Evolutionary conservation across 2,329 filamentous ascomycete species (phyloP), one percentile per base, ranked within the genome.

Genomic region (Annulohypoxylon truncatum): DNA sequence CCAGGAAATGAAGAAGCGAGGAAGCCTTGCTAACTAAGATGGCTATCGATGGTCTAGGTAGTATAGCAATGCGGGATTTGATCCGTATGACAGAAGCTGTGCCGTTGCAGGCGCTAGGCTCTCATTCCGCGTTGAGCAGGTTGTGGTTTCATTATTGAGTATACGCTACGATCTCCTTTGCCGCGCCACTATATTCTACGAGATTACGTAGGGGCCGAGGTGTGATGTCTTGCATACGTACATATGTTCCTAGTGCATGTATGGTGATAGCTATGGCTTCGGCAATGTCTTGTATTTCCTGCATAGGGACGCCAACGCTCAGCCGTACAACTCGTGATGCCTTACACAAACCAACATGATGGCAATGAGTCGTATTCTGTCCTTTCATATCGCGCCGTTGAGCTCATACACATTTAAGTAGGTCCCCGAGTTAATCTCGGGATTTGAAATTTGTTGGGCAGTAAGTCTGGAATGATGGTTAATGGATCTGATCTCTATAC

Each of bases 311-410:
- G 33, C 29, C 38, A 58, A 42, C 24, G 18, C 13, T 12, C 48
- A 48, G 24, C 54, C 48, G 54, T 50, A 59, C 54, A 48, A 26
- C 12, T 54, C 40, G 54, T 24, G 31, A 59, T 48, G 22, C 33
- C 35, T 18, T 33, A 44, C 24, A 20, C 20, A 31, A 13, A 44
- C 8, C 22, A 26, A 12, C 22, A 1, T 22, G 9, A 31, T 12
- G 26, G 40, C 7, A 31, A n/a, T n/a, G n/a, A 46, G 15, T 29
- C 8, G 3, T 7, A 26, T 56, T 12, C 26, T 20, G 29, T n/a
- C 24, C 5, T 38, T 35, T 38, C 22, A 18, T 13, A 8, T 51
- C 7, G 24, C 18, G 47, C 20, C 33, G 22, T 8, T 18, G 31
- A 52, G 31, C 29, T 40, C 8, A 52, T 40, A 20, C 20, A 9